phyloP scores from a whole-genome alignment of 73 alveolate species.

The Paramecium pentaurelia region DNA sequence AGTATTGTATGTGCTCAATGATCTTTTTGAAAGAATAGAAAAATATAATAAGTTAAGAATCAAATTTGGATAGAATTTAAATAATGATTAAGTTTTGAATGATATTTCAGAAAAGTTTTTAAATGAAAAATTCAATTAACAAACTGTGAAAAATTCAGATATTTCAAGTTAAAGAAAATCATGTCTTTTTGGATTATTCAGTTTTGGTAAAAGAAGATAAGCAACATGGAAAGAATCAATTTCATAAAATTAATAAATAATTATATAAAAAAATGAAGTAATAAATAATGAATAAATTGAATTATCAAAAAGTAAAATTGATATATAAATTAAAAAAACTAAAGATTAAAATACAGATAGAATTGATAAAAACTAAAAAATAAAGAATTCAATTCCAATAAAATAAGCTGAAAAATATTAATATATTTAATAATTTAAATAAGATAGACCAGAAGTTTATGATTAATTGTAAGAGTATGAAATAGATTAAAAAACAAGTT shows the following conservation, averaged over 20 bases:
- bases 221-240: neutral
- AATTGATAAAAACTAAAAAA: neutral
- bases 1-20: neutral
- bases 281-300: neutral
- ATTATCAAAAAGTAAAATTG: neutral
- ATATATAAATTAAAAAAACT: neutral
- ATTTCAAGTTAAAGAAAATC: neutral
- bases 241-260: neutral
- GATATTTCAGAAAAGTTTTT: neutral
- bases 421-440: neutral
- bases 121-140: neutral
- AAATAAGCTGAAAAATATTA: neutral
- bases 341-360: neutral
- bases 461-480: neutral
- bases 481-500: neutral
- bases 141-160: neutral
- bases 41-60: neutral
- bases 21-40: neutral
- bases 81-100: neutral
- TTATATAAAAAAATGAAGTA: neutral
- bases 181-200: neutral
- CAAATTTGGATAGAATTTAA: neutral
- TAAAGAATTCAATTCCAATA: neutral
- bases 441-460: neutral
- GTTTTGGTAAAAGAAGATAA: neutral